These are phyloP conservation scores for Kodamaea ohmeri DNA, from an alignment of 1,139 yeast genomes.

Conservation along the genomic window DNA sequence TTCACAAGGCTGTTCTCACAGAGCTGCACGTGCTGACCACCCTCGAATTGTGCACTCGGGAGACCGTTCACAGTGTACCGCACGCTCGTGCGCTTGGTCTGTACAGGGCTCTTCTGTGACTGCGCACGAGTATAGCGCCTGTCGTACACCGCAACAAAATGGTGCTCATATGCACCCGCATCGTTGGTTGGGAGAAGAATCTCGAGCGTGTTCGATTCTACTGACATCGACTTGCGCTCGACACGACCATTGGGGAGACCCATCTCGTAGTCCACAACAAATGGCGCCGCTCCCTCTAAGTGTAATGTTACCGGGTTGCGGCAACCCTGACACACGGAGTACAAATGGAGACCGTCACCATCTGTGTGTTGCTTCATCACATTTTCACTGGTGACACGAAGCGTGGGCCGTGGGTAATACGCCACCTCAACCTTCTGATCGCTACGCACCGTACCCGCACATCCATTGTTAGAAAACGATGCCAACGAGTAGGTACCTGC, in stretches of 20 bases:
- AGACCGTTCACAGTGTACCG: slow-evolving; percentile 59
- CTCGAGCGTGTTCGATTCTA: slow-evolving; percentile 24
- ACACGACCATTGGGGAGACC: slow-evolving; percentile 54
- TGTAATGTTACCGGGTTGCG: slow-evolving; percentile 24
- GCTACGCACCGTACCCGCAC: slow-evolving; percentile 56
- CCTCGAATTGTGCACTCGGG: slow-evolving; percentile 56
- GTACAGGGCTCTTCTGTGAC: slow-evolving; percentile 29
- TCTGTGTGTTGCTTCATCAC: slow-evolving; percentile 20
- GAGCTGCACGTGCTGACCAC: slow-evolving; percentile 47
- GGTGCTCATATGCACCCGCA: slow-evolving; percentile 61
- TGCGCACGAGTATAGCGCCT: slow-evolving; percentile 59
- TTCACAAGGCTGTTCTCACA: slow-evolving; percentile 52
- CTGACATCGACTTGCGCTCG: slow-evolving; percentile 34
- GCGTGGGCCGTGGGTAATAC: slow-evolving; percentile 57
- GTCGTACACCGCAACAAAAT: slow-evolving; percentile 65
- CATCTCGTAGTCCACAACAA: slow-evolving; percentile 65
- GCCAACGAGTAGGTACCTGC: slow-evolving; percentile 64
- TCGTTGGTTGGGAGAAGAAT: slow-evolving; percentile 35
- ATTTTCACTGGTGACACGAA: slow-evolving; percentile 25
- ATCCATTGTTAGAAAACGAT: slow-evolving; percentile 63
- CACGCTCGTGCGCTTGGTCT: slow-evolving; percentile 38
- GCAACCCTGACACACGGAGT: slow-evolving; percentile 36
- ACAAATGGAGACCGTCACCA: slow-evolving; percentile 23
- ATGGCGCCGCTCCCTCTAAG: slow-evolving; percentile 67
- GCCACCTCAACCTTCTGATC: slow-evolving; percentile 36